Base-by-base conservation (phyloP, 2,329 filamentous ascomycete genomes). In the Fusarium sarcochroum region DNA sequence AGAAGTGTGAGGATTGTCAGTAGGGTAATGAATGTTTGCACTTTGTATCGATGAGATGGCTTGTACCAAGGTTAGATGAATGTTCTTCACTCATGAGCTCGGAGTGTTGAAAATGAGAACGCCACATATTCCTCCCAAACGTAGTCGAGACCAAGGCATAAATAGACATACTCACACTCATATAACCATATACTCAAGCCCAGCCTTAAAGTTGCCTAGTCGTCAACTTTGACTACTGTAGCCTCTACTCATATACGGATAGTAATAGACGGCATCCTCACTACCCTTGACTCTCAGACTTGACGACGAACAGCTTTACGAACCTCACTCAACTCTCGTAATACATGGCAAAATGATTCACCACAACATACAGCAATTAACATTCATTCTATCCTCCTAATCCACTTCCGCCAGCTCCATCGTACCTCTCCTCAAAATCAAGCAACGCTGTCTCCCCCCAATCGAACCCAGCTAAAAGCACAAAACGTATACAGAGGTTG, bases 1-100 rank as follows among this genome's bases (percentile, higher is more conserved):
- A 69, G 49, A 63, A 62, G 38, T 77, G 76, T 30, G 63, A 77
- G 44, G 76, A 77, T 51, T 77, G 76, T 30, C 67, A 64, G 32
- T 75, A 70, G 18, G 25, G 13, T n/a, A 18, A 37, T 15, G 18
- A 23, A 13, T 35, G 25, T 17, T 21, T 35, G 14, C 6, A 27
- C 21, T 25, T 37, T n/a, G 8, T 14, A 20, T 25, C 35, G n/a
- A 61, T 47, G 18, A 23, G 4, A 34, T 52, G 30, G n/a, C 21
- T 47, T 50, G 10, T 20, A 9, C 35, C n/a, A 40, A 23, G 35
- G 18, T 41, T 30, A 10, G 17, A 35, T 25, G 20, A 14, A 18
- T 44, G 25, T 20, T 7, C 3, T 25, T 40, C 20, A 17, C 38
- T 23, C 18, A 20, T 21, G 7, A 14, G 20, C 27, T 13, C n/a